phyloP scores from a whole-genome alignment of 768 basidiomycete genomes.

The Rhizopogon sp. region DNA sequence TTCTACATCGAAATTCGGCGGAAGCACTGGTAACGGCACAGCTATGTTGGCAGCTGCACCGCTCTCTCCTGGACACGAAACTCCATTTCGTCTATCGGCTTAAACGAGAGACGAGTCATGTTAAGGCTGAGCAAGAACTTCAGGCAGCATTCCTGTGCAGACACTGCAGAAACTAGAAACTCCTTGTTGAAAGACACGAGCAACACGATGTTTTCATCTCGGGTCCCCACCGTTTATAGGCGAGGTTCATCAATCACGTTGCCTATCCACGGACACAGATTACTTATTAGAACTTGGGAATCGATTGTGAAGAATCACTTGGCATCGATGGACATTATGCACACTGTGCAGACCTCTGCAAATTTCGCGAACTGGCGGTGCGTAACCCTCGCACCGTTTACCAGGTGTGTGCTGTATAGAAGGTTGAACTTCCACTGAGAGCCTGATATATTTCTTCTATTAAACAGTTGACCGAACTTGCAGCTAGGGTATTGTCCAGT shows the following conservation, averaged over 20 bases:
- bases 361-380: too few species aligned
- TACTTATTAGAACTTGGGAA: too few species aligned
- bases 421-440: too few species aligned
- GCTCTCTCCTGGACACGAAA: background rate
- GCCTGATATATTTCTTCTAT: too few species aligned
- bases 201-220: constrained; percentile 1
- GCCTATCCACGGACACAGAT: background rate
- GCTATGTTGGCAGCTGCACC: background rate
- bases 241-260: background rate
- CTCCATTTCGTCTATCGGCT: too few species aligned
- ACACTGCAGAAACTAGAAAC: background rate
- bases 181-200: background rate
- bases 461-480: too few species aligned
- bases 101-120: background rate
- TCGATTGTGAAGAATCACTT: background rate
- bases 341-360: background rate
- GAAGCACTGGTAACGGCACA: background rate
- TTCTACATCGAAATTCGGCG: background rate
- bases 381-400: background rate
- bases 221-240: background rate
- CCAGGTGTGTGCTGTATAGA: background rate
- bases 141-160: background rate
- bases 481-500: too few species aligned
- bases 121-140: background rate
- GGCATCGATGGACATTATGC: background rate